Base-by-base conservation (phyloP, 306 rosid species). In the Abrus precatorius region DNA sequence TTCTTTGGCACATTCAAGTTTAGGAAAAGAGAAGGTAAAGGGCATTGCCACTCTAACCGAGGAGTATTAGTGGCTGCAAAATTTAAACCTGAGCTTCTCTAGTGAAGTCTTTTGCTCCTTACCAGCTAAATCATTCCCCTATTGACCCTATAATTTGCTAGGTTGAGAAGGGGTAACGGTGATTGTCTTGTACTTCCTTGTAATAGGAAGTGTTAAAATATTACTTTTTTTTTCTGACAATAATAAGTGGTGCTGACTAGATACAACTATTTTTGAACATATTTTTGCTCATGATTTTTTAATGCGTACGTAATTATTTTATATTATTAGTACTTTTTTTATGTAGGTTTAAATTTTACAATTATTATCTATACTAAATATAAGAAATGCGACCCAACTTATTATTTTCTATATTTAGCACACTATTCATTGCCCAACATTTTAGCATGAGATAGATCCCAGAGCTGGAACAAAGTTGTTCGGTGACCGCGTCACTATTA, bases 1-100 rank as follows among this genome's bases (percentile, higher is more conserved):
- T 40, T 70, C 30, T 83, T 83, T 77, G 40, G 14, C 54, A 44
- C 29, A 41, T 20, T 13, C 7, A 41, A 76, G 69, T 76, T 70
- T 63, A 33, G 75, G 27, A 20, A 52, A 43, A 52, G 29, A 14
- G 44, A 32, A 57, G 66, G 8, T 60, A 69, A 20, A 57, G 72
- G 70, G 69, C 40, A 38, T 66, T 65, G 45, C 57, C 50, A 66
- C 34, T 28, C 33, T 40, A 40, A 34, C 40, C 20, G 20, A 20
- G 20, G 30, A 55, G 64, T 69, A 75, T 29, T 32, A 9, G 43
- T 50, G 59, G 9, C 10, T 72, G 20, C 67, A 45, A 83, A 49
- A 61, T 3, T 43, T 30, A 50, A 40, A 40, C 72, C 12, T 20
- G 52, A 45, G 64, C 75, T 53, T 64, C 72, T 41, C 13, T 8